Conservation (phyloP, 2,329 filamentous ascomycete genomes). For the Neoascochyta sp. region DNA sequence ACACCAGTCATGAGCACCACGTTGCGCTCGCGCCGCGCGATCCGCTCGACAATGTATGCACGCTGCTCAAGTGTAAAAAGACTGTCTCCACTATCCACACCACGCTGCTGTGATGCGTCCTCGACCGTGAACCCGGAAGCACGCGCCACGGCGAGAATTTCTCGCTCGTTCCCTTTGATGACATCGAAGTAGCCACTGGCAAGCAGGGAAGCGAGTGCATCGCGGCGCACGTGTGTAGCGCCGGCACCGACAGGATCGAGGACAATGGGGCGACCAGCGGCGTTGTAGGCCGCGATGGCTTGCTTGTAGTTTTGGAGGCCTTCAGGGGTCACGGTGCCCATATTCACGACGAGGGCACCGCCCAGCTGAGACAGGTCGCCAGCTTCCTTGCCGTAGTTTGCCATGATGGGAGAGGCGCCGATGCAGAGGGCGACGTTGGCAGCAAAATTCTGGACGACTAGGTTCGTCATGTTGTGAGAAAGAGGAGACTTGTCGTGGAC, state of each 20-base stretch:
- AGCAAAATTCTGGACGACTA: slow-evolving; percentile 91
- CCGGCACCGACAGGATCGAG: slow-evolving; percentile 90
- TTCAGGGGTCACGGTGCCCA: slow-evolving; percentile 83
- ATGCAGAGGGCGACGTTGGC: slow-evolving; percentile 84
- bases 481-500: slow-evolving; percentile 66
- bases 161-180: slow-evolving; percentile 91
- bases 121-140: slow-evolving; percentile 47
- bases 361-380: slow-evolving; percentile 71
- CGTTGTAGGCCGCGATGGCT: slow-evolving; percentile 79
- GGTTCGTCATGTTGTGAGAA: slow-evolving; percentile 95
- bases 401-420: slow-evolving; percentile 91
- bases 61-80: slow-evolving; percentile 53
- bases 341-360: slow-evolving; percentile 83
- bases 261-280: slow-evolving; percentile 68
- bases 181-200: slow-evolving; percentile 73
- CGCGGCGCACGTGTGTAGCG: slow-evolving; percentile 69
- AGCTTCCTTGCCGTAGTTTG: slow-evolving; percentile 79
- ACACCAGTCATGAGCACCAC: slow-evolving; percentile 79
- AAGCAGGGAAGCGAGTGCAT: slow-evolving; percentile 68
- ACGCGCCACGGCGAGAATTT: slow-evolving; percentile 67
- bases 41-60: slow-evolving; percentile 58
- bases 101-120: slow-evolving; percentile 60
- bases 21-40: slow-evolving; percentile 66
- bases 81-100: slow-evolving; percentile 73
- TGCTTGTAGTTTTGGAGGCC: slow-evolving; percentile 67